Evolutionary conservation across 1,284 basidiomycete genomes (phyloP).

Genomic region (Marasmius tenuissimus): DNA sequence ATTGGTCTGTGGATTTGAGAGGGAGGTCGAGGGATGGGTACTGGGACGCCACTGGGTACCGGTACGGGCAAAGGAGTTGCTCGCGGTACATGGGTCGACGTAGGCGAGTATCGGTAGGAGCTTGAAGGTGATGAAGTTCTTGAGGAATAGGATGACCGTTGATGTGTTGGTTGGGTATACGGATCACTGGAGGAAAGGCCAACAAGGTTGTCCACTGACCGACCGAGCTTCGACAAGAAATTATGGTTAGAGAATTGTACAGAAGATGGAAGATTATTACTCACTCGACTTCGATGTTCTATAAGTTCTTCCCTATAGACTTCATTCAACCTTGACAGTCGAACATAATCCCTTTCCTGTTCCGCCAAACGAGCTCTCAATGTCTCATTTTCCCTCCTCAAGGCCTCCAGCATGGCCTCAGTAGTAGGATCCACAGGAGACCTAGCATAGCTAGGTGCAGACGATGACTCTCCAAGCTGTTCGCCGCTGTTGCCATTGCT

Average conservation of each 20-base stretch:
- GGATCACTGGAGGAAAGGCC: constrained; percentile 64
- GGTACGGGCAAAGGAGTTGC: constrained; percentile 18
- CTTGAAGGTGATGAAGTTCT: constrained; percentile 46
- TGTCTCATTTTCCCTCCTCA: constrained; percentile 75
- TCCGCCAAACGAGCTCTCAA: constrained; percentile 63
- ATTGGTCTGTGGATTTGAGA: constrained; percentile 58
- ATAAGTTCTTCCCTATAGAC: constrained; percentile 80
- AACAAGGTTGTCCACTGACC: constrained; percentile 74
- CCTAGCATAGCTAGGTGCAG: not conserved
- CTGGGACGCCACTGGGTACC: constrained; percentile 51
- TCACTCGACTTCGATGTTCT: constrained; percentile 69
- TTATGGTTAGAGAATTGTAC: constrained; percentile 3
- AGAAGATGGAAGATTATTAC: constrained; percentile 27
- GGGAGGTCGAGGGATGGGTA: constrained; percentile 57
- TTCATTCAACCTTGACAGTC: constrained; percentile 72
- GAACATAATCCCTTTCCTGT: constrained; percentile 72
- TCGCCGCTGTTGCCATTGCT: constrained; percentile 23
- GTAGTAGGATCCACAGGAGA: constrained; percentile 48
- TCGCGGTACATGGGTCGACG: constrained; percentile 17
- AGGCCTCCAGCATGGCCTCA: constrained; percentile 68
- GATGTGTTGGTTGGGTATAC: constrained; percentile 67
- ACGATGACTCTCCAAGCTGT: not conserved
- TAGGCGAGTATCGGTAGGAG: constrained; percentile 33
- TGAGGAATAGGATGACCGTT: constrained; percentile 52
- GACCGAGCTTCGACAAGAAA: constrained; percentile 50